A percentile compares a stretch with the other conserved stretches of the same genome.
phyloP scores from a whole-genome alignment of 768 basidiomycete genomes.

The Strobilomyces dryophilus region DNA sequence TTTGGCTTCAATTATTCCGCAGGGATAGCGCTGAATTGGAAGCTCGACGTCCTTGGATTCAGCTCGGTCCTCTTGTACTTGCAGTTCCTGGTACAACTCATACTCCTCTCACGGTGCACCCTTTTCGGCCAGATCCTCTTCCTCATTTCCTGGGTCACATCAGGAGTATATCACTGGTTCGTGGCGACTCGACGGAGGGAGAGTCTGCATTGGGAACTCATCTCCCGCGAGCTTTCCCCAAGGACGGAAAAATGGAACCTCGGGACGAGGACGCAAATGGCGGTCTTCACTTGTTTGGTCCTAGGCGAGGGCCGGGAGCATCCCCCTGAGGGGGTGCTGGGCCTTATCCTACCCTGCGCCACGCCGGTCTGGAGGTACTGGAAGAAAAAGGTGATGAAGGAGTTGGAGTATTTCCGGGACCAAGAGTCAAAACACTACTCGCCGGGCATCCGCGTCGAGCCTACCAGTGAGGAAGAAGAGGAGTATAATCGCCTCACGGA shows the following conservation, averaged over 20 bases:
- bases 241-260: conserved; percentile 12
- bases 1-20: too few species aligned
- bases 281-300: conserved; percentile 23
- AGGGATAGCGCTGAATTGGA: neutral
- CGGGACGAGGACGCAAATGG: conserved; percentile 29
- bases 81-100: conserved; percentile 30
- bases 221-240: conserved; percentile 7
- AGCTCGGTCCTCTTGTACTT: conserved; percentile 23
- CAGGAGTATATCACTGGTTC: conserved; percentile 31
- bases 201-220: conserved; percentile 16
- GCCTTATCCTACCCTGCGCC: conserved; percentile 24
- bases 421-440: neutral
- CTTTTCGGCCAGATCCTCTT: conserved; percentile 33
- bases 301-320: conserved; percentile 9
- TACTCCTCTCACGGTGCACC: conserved; percentile 27
- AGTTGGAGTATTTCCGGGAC: conserved; percentile 13
- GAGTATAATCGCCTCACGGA: conserved; percentile 7
- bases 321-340: conserved; percentile 4
- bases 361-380: conserved; percentile 26
- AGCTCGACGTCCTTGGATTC: conserved; percentile 16
- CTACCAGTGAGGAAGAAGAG: neutral
- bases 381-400: conserved; percentile 21
- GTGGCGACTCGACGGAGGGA: conserved; percentile 30
- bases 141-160: conserved; percentile 26
- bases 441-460: conserved; percentile 11